Percentiles rank a stretch among this genome's conserved stretches.
phyloP scores from a whole-genome alignment of 73 alveolate species.

The Paramecium biaurelia region DNA sequence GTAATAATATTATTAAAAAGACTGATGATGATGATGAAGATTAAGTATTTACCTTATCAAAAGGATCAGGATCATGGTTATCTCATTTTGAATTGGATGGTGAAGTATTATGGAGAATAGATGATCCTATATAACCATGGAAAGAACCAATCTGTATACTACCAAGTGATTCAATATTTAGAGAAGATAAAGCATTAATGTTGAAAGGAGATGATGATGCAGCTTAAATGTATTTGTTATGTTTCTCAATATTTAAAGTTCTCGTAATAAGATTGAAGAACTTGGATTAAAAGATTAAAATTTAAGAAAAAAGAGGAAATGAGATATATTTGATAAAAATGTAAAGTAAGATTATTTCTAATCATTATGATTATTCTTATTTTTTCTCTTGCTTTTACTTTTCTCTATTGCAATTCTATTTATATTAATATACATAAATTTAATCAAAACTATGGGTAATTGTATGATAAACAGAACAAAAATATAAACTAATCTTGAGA shows the following conservation, averaged over 20 bases:
- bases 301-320: background rate
- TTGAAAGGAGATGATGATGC: background rate
- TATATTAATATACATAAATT: background rate
- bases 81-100: slow-evolving; percentile 35
- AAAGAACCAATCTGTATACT: background rate
- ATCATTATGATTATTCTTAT: background rate
- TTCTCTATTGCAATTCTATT: background rate
- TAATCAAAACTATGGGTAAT: slow-evolving; percentile 8
- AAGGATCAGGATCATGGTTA: slow-evolving; percentile 54
- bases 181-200: background rate
- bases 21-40: slow-evolving; percentile 53
- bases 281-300: background rate
- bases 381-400: background rate
- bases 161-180: slow-evolving; percentile 43
- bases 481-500: background rate
- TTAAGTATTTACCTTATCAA: background rate
- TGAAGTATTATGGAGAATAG: slow-evolving; percentile 37
- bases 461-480: slow-evolving; percentile 10
- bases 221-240: background rate
- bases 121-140: slow-evolving; percentile 29
- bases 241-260: background rate
- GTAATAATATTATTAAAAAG: slow-evolving; percentile 42
- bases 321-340: background rate
- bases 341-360: background rate
- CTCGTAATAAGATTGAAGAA: slow-evolving; percentile 4